Percentiles rank a stretch among this genome's conserved stretches.
These are phyloP conservation scores for Suillus paluster DNA, from an alignment of 768 basidiomycete species.

Conservation along the genomic window DNA sequence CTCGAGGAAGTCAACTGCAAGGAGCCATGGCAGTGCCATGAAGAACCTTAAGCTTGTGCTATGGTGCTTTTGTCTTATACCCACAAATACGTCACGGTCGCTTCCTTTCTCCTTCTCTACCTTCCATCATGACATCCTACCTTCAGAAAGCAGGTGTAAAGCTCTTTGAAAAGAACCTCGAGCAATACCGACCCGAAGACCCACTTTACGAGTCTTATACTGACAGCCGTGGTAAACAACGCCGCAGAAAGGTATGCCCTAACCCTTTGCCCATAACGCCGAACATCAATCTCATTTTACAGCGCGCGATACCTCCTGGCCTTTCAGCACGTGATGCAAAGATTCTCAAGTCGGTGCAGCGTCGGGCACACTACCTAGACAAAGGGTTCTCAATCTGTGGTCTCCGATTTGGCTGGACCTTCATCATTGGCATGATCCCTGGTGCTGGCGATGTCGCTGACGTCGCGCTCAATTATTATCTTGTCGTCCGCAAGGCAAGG, in stretches of 20 bases:
- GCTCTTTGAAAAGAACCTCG: conserved; percentile 66
- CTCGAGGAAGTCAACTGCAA: too few species aligned
- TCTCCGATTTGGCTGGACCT: conserved; percentile 85
- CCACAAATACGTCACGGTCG: background rate
- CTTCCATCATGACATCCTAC: conserved; percentile 30
- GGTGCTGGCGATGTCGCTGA: conserved; percentile 70
- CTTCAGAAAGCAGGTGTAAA: conserved; percentile 54
- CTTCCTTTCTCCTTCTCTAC: background rate
- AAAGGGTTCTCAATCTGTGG: conserved; percentile 84
- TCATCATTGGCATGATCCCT: conserved; percentile 78
- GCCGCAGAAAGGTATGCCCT: conserved; percentile 40
- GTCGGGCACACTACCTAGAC: conserved; percentile 84
- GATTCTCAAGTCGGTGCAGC: conserved; percentile 75
- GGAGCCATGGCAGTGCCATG: too few species aligned
- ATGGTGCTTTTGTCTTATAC: conserved; percentile 7
- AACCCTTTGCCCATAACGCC: conserved; percentile 34
- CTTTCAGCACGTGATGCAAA: conserved; percentile 76
- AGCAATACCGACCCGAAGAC: conserved; percentile 71
- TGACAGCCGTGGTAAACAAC: conserved; percentile 33
- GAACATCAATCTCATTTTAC: conserved; percentile 42
- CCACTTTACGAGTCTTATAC: conserved; percentile 62
- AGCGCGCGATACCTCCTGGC: conserved; percentile 77
- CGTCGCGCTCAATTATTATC: conserved; percentile 67
- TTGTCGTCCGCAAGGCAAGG: conserved; percentile 77
- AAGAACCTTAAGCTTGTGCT: background rate